These are phyloP conservation scores for Geotrichum candidum DNA, from an alignment of 1,139 yeast genomes.

Conservation along the genomic window DNA sequence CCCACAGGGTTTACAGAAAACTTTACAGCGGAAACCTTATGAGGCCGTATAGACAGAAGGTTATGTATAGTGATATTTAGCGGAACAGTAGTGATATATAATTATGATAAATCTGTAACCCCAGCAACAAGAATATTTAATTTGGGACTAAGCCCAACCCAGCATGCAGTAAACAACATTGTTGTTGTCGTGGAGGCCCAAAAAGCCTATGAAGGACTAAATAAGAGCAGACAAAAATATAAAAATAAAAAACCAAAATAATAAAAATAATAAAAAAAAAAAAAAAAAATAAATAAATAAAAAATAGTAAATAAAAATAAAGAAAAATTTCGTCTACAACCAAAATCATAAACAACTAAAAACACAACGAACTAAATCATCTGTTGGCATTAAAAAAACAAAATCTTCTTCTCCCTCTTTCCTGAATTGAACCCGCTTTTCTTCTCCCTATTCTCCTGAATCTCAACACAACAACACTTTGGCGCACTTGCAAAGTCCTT, in stretches of 20 bases:
- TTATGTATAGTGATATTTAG: background rate
- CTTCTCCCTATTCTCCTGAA: background rate
- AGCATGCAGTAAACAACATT: background rate
- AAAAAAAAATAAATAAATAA: no score
- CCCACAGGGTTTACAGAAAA: background rate
- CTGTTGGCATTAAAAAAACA: background rate
- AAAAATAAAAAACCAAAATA: background rate
- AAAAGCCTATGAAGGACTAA: background rate
- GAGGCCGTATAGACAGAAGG: background rate
- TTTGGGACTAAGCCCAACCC: background rate
- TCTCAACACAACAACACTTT: background rate
- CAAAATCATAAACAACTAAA: background rate
- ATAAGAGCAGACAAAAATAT: background rate
- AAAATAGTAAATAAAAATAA: background rate
- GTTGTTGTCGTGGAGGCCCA: background rate
- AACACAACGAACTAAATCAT: background rate
- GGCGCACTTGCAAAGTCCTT: background rate
- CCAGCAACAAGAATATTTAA: background rate
- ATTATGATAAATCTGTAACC: background rate
- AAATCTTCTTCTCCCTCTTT: background rate
- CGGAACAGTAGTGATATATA: background rate
- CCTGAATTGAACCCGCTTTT: background rate
- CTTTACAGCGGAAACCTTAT: background rate
- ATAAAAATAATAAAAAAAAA: no score
- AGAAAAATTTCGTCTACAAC: background rate